Evolutionary conservation across 176 grass and related monocot genomes (phyloP), one percentile per base, ranked within the genome.

Genomic region (Zea luxurians): DNA sequence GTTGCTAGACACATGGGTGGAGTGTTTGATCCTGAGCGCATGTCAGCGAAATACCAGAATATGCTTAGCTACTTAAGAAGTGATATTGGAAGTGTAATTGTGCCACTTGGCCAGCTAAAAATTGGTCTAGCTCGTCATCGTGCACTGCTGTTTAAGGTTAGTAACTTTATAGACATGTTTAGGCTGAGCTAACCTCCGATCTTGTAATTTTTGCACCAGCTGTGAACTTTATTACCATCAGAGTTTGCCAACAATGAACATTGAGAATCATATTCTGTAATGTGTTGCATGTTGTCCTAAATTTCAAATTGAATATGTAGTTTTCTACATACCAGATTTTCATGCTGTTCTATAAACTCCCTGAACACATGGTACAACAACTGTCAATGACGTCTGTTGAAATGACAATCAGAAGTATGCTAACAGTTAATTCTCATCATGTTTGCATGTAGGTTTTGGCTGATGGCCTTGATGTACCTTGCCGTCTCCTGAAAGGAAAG

Each of bases 71-170:
- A 83, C 42, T 78, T 99, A 60, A 86, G 75, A 75, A 83, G 9
- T 72, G 82, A 66, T 41, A 80, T 73, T 77, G 92, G 92, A 83
- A 93, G 78, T 72, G 74, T 87, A 75, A 76, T 96, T 71, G 70
- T 99, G 64, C 92, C 86, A 48, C 88, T 99, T 87, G 92, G 96
- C 10, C 85, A 75, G 68, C 66, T 99, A 76, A 99, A 91, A 70
- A 77, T 89, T 89, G 92, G 96, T 80, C 78, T 99, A 64, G 92
- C 88, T 82, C 92, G 88, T 64, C 96, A 99, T 88, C 96, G 92
- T 38, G 92, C 96, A 20, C 89, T 99, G 50, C 78, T 99, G 58
- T 99, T 99, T 81, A 99, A 99, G 96, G 96, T 99, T 62, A 88
- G 77, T 74, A 61, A 71, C 65, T 71, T 17, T 48, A 53, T 65